phyloP scores from a whole-genome alignment of 805 yeast species.

The Isabelozyma heimii region DNA sequence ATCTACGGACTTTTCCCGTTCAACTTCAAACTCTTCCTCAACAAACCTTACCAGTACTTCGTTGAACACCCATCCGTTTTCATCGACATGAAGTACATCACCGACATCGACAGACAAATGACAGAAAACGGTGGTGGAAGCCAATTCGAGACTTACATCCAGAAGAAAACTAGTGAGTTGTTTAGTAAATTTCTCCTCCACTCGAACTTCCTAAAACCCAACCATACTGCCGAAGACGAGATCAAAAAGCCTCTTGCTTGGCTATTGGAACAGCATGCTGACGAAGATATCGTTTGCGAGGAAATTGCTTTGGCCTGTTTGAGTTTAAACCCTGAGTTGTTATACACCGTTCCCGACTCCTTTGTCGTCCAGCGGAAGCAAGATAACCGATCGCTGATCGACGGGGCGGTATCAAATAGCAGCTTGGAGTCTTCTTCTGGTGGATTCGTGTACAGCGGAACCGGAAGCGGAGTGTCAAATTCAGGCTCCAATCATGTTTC shows the following conservation, averaged over 20 bases:
- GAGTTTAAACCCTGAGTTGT: constrained; percentile 16
- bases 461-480: neutral
- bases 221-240: constrained; percentile 14
- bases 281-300: constrained; percentile 14
- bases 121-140: neutral
- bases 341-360: constrained; percentile 4
- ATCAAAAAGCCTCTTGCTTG: constrained; percentile 16
- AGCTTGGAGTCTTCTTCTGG: neutral
- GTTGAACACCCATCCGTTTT: constrained; percentile 9
- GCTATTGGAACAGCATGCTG: constrained; percentile 13
- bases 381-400: neutral
- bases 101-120: constrained; percentile 1
- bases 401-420: neutral
- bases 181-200: constrained; percentile 43
- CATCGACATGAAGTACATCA: constrained; percentile 7
- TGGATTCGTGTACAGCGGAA: constrained; percentile 1
- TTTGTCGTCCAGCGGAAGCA: neutral
- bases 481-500: constrained; percentile 12
- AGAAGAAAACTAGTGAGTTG: constrained; percentile 17
- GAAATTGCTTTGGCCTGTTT: constrained; percentile 22
- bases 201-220: constrained; percentile 41
- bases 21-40: constrained; percentile 42
- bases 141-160: constrained; percentile 3
- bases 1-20: constrained; percentile 60
- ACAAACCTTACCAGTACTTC: constrained; percentile 38